Evolutionary conservation across 257 asterid species (phyloP).

Genomic region (Vinca minor): DNA sequence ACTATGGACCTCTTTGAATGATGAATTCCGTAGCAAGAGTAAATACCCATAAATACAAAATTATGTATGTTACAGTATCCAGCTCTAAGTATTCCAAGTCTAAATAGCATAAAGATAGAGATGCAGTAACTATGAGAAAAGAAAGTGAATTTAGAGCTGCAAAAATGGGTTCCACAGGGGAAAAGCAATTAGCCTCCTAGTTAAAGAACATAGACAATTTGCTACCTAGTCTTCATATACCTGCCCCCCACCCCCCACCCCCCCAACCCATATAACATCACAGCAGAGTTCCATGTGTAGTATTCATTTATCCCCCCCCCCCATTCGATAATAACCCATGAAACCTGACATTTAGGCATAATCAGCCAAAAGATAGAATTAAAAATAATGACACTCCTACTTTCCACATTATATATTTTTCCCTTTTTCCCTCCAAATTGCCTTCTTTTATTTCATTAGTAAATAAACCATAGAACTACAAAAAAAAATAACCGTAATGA

Average conservation of each 20-base stretch:
- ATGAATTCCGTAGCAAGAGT: too few species aligned
- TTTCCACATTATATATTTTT: too few species aligned
- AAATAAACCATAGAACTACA: too few species aligned
- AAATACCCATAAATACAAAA: too few species aligned
- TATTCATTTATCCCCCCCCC: background rate
- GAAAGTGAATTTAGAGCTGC: background rate
- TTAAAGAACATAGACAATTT: background rate
- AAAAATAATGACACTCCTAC: background rate
- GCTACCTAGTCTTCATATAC: background rate
- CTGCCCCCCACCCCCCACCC: background rate
- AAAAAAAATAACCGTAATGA: background rate
- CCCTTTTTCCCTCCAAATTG: too few species aligned
- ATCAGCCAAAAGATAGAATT: background rate
- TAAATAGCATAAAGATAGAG: background rate
- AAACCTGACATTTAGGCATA: background rate
- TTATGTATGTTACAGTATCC: background rate
- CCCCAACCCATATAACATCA: background rate
- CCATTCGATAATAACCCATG: background rate
- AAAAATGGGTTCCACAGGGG: background rate
- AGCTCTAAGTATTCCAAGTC: background rate
- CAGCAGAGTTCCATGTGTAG: background rate
- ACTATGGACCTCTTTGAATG: background rate
- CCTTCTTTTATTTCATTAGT: background rate
- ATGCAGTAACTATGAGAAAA: too few species aligned
- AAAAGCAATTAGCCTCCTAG: background rate